These are phyloP conservation scores for Pseudonectria foliicola DNA, from an alignment of 2,329 filamentous ascomycete species.

Conservation along the genomic window DNA sequence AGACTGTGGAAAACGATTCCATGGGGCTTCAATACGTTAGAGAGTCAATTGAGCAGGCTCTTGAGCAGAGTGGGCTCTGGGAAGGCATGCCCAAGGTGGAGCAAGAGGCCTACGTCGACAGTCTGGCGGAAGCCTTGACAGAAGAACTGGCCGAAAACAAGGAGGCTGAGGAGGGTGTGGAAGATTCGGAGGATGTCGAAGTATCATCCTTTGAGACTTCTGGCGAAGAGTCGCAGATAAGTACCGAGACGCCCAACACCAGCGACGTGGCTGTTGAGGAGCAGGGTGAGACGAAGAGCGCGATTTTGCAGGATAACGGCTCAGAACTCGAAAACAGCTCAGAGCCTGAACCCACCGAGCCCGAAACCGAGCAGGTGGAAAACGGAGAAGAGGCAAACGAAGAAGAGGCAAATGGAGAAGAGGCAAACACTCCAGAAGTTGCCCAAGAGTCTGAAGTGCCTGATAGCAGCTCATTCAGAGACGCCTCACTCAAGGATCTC, in stretches of 20 bases:
- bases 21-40: conserved; percentile 43
- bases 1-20: conserved; percentile 51
- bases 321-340: no score
- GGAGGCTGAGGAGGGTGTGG: conserved; percentile 12
- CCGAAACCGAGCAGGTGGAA: background rate
- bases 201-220: background rate
- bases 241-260: background rate
- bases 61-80: conserved; percentile 48
- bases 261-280: conserved; percentile 1
- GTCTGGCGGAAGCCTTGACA: conserved; percentile 42
- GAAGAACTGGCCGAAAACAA: conserved; percentile 22
- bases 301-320: no score
- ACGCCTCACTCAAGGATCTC: conserved; percentile 37
- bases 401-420: background rate
- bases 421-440: background rate
- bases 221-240: conserved; percentile 4
- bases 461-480: conserved; percentile 2
- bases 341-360: no score
- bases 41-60: conserved; percentile 47
- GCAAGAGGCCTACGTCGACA: conserved; percentile 40
- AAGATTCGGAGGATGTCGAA: conserved; percentile 8
- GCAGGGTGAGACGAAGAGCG: background rate
- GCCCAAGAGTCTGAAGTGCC: background rate
- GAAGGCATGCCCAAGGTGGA: conserved; percentile 38
- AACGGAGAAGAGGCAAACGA: conserved; percentile 2